A percentile compares a stretch with the other conserved stretches of the same genome.
Evolutionary conservation across 495 filamentous ascomycete genomes (phyloP).

Genomic region (Letharia lupina): DNA sequence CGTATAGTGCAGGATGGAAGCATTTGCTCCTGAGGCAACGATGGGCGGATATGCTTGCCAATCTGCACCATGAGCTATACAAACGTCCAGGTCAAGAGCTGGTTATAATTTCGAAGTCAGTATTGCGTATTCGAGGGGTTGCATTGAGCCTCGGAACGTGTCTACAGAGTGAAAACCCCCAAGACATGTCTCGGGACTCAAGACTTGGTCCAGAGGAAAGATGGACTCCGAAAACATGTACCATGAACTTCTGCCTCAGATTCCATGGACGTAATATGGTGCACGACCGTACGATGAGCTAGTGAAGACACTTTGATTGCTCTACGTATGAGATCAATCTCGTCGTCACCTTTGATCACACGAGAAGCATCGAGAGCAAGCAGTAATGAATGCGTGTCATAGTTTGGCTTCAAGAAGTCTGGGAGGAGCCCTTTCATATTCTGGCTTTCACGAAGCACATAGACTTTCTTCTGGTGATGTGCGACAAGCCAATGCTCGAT

Average conservation of each 20-base stretch:
- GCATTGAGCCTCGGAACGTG: too few species aligned
- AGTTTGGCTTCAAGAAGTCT: slow-evolving; percentile 1
- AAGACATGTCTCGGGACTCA: too few species aligned
- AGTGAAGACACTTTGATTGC: slow-evolving; percentile 67
- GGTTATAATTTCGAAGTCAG: too few species aligned
- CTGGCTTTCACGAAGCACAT: slow-evolving; percentile 3
- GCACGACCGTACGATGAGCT: slow-evolving; percentile 64
- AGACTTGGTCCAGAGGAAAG: too few species aligned
- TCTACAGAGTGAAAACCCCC: too few species aligned
- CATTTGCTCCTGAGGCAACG: too few species aligned
- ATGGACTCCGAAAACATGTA: too few species aligned
- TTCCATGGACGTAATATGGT: slow-evolving; percentile 45
- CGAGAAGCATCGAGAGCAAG: slow-evolving; percentile 41
- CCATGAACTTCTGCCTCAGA: slow-evolving; percentile 76
- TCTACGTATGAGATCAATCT: slow-evolving; percentile 66
- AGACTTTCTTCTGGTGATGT: slow-evolving; percentile 17
- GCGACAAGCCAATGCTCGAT: slow-evolving; percentile 10
- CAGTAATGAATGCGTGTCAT: slow-evolving; percentile 31
- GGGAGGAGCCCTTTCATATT: neutral
- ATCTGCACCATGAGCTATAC: slow-evolving; percentile 60
- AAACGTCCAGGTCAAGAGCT: slow-evolving; percentile 57
- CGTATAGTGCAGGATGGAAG: slow-evolving; percentile 12
- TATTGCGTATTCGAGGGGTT: too few species aligned
- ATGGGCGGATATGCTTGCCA: slow-evolving; percentile 61
- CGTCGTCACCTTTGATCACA: slow-evolving; percentile 46